These are phyloP conservation scores for Streptanthus diversifolius DNA, from an alignment of 345 rosid genomes.

Conservation along the genomic window DNA sequence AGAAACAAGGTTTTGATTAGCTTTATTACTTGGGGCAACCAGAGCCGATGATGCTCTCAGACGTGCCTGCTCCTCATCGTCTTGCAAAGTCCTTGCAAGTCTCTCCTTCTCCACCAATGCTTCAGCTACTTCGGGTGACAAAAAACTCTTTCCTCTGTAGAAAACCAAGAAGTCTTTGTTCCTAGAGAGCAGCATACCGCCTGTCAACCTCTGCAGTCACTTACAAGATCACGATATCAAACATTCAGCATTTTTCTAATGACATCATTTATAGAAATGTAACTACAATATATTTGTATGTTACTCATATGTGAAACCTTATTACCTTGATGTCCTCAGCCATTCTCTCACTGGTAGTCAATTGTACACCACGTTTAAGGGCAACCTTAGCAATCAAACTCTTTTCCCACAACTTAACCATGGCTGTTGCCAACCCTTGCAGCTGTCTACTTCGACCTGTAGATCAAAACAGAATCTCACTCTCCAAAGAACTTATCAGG, in stretches of 20 bases:
- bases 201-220: slow-evolving; percentile 77
- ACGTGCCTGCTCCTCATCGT: slow-evolving; percentile 80
- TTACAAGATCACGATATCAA: slow-evolving; percentile 16
- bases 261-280: not conserved
- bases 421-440: slow-evolving; percentile 87
- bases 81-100: slow-evolving; percentile 62
- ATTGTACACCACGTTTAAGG: slow-evolving; percentile 86
- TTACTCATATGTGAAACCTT: not conserved
- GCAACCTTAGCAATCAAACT: slow-evolving; percentile 83
- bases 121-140: slow-evolving; percentile 70
- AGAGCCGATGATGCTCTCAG: slow-evolving; percentile 67
- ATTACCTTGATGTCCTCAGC: slow-evolving; percentile 91
- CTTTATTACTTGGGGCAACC: slow-evolving; percentile 40
- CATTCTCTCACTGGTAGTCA: slow-evolving; percentile 96
- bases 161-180: slow-evolving; percentile 91
- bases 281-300: not conserved
- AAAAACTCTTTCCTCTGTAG: slow-evolving; percentile 86
- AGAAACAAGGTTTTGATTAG: slow-evolving; percentile 41
- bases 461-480: slow-evolving; percentile 21
- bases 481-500: slow-evolving; percentile 13
- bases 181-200: slow-evolving; percentile 76
- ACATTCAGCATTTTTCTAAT: not conserved
- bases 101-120: slow-evolving; percentile 78
- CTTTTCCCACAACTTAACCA: slow-evolving; percentile 78
- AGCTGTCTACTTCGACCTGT: slow-evolving; percentile 88